phyloP scores from a whole-genome alignment of 257 asterid genomes.

The Solanum paucissectum region DNA sequence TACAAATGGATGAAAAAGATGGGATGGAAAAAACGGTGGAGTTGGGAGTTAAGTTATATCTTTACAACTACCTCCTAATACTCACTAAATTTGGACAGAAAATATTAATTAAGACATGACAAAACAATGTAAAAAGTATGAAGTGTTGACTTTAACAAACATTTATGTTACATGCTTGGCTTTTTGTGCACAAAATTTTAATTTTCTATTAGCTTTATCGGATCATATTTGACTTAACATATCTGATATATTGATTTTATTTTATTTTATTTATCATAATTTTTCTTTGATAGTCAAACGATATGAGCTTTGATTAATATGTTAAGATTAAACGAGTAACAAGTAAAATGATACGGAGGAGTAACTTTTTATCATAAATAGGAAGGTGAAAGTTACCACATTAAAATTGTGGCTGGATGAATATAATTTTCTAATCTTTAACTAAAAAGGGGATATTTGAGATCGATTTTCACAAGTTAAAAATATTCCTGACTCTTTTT shows the following conservation, averaged over 20 bases:
- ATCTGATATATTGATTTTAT: neutral
- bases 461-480: neutral
- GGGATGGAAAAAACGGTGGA: neutral
- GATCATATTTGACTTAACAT: no score
- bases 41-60: neutral
- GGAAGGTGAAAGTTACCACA: neutral
- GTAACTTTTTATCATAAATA: neutral
- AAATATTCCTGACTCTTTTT: neutral
- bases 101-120: neutral
- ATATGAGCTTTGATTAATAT: neutral
- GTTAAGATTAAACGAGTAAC: neutral
- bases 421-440: neutral
- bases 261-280: rapidly evolving
- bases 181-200: neutral
- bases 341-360: rapidly evolving
- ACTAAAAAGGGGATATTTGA: no score
- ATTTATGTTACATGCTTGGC: neutral
- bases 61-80: neutral
- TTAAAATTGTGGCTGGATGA: neutral
- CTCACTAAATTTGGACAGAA: neutral
- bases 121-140: neutral
- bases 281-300: neutral
- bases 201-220: no score
- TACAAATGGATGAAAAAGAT: neutral
- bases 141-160: neutral